phyloP scores from a whole-genome alignment of 2,329 filamentous ascomycete genomes.

The Aspergillus quadrilineatus region DNA sequence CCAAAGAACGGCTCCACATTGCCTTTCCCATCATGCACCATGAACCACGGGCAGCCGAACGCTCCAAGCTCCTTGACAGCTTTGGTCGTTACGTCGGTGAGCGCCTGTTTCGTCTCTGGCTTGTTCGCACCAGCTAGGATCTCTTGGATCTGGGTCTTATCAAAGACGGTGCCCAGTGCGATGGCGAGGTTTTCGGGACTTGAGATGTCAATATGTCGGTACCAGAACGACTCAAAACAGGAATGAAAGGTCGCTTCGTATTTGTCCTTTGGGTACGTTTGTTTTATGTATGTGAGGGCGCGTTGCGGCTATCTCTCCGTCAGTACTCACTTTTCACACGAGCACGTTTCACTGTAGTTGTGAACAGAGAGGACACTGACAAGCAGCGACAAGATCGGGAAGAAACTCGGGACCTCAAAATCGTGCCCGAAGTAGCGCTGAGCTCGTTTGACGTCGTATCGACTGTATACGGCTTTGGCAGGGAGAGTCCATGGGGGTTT shows the following conservation, averaged over 20 bases:
- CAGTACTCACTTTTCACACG: neutral
- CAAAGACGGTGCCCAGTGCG: slow-evolving; percentile 34
- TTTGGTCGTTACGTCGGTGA: slow-evolving; percentile 60
- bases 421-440: slow-evolving; percentile 51
- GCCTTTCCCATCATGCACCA: slow-evolving; percentile 57
- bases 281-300: slow-evolving; percentile 65
- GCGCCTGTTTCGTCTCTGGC: slow-evolving; percentile 52
- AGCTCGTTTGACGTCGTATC: slow-evolving; percentile 51
- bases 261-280: slow-evolving; percentile 48
- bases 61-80: slow-evolving; percentile 63
- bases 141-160: slow-evolving; percentile 48
- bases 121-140: slow-evolving; percentile 57
- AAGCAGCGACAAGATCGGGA: slow-evolving; percentile 56
- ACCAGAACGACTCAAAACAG: slow-evolving; percentile 64
- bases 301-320: slow-evolving; percentile 55
- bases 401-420: slow-evolving; percentile 49
- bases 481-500: slow-evolving; percentile 71
- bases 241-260: slow-evolving; percentile 57
- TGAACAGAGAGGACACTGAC: slow-evolving; percentile 42
- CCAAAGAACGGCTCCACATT: slow-evolving; percentile 71
- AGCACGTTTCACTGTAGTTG: slow-evolving; percentile 8
- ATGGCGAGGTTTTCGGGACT: slow-evolving; percentile 54
- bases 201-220: slow-evolving; percentile 59
- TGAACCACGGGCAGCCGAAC: slow-evolving; percentile 76
- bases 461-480: slow-evolving; percentile 63